Percentiles rank a stretch among this genome's conserved stretches.
Evolutionary conservation across 73 alveolate species (phyloP).

Genomic region (Paramecium sonneborni): DNA sequence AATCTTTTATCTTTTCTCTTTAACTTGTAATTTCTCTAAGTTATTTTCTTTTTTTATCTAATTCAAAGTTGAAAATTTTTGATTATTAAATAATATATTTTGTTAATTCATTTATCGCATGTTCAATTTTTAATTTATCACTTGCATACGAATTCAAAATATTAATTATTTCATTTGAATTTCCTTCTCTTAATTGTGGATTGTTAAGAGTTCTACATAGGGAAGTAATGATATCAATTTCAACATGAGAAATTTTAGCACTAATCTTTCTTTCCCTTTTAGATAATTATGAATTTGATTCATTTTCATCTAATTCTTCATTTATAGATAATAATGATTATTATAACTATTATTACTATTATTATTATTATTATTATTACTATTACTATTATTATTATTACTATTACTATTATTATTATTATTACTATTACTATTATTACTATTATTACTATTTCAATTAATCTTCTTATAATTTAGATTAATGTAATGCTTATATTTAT

Average conservation of each 20-base stretch:
- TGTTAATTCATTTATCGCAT: conserved; percentile 29
- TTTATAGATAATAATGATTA: background rate
- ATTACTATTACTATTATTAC: background rate
- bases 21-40: background rate
- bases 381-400: background rate
- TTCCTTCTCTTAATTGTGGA: background rate
- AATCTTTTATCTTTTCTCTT: background rate
- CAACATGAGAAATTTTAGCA: conserved; percentile 45
- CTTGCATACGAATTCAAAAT: background rate
- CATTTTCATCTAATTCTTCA: background rate
- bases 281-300: background rate
- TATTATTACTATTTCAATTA: background rate
- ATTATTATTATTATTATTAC: background rate
- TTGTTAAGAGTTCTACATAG: background rate
- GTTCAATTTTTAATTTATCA: conserved; percentile 32
- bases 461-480: background rate
- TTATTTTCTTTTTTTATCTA: conserved; percentile 33
- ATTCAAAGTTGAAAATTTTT: background rate
- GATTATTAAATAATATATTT: background rate
- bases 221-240: background rate
- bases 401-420: background rate
- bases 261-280: conserved; percentile 5
- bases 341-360: background rate
- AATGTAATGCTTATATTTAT: background rate
- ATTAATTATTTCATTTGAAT: background rate